Conservation (phyloP, 2,329 filamentous ascomycete species). For the Zymoseptoria ardabiliae region DNA sequence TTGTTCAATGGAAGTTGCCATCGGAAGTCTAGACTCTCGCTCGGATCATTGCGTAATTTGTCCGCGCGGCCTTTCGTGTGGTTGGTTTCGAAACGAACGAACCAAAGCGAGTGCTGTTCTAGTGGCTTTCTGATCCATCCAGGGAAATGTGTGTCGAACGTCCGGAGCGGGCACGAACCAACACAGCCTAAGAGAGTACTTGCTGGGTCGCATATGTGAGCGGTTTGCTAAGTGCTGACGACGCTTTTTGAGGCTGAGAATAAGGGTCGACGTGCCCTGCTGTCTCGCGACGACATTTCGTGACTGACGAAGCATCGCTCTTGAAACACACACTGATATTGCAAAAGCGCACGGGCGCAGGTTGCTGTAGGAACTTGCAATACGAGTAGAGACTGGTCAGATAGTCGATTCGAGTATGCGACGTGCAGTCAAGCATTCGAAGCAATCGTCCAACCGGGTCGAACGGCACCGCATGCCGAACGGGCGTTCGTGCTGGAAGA, state of each 20-base stretch:
- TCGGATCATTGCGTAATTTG: neutral
- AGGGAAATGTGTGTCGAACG: neutral
- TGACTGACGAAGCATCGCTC: no score
- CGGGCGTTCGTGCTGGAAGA: neutral
- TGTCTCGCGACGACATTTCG: no score
- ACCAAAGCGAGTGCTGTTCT: neutral
- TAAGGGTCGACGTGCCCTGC: no score
- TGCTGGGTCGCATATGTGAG: no score
- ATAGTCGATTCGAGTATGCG: neutral
- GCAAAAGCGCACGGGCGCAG: no score
- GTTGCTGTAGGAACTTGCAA: no score
- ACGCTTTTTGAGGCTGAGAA: no score
- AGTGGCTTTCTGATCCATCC: neutral
- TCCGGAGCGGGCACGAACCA: neutral
- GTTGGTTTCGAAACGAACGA: neutral
- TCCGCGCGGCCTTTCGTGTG: neutral
- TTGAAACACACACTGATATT: no score
- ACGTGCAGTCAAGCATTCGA: neutral
- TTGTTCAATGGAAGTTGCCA: neutral
- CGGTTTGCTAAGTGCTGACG: no score
- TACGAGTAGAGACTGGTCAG: no score
- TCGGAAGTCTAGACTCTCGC: neutral
- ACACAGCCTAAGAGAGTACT: no score
- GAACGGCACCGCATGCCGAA: neutral
- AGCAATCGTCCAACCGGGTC: neutral